Conservation (phyloP, 1,284 basidiomycete genomes). For the Cerioporus squamosus region DNA sequence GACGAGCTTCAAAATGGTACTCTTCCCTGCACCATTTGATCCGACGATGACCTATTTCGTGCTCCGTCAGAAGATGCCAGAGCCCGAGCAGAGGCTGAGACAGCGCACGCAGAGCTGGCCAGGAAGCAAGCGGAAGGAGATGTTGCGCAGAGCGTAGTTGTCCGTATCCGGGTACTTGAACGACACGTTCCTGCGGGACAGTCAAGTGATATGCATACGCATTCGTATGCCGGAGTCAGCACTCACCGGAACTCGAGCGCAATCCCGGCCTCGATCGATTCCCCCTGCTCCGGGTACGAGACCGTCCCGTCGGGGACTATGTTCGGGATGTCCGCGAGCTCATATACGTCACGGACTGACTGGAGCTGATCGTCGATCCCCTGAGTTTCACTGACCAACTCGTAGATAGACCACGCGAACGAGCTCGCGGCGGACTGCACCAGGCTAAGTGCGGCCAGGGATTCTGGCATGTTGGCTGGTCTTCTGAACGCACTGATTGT, state of each 20-base stretch:
- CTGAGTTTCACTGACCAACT: slow-evolving; percentile 57
- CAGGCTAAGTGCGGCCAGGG: slow-evolving; percentile 71
- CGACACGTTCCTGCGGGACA: slow-evolving; percentile 70
- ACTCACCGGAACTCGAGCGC: slow-evolving; percentile 67
- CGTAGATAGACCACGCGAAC: slow-evolving; percentile 56
- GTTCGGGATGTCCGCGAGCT: slow-evolving; percentile 66
- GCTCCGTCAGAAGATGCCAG: background rate
- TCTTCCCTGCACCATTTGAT: slow-evolving; percentile 77
- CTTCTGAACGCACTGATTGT: slow-evolving; percentile 72
- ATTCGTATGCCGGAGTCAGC: too few relatives aligned
- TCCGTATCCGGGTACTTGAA: slow-evolving; percentile 71
- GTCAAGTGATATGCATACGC: too few relatives aligned
- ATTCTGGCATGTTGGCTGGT: slow-evolving; percentile 71
- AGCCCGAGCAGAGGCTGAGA: background rate
- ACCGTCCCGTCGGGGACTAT: slow-evolving; percentile 57
- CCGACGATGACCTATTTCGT: slow-evolving; percentile 70
- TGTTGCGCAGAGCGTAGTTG: slow-evolving; percentile 58
- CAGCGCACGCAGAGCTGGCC: slow-evolving; percentile 78
- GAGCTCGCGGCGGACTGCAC: slow-evolving; percentile 61
- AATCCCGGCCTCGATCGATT: slow-evolving; percentile 55
- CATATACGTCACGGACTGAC: slow-evolving; percentile 66
- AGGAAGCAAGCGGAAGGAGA: slow-evolving; percentile 70
- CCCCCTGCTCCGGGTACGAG: slow-evolving; percentile 66
- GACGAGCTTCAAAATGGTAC: slow-evolving; percentile 71
- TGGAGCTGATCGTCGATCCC: slow-evolving; percentile 61